Percentiles rank a stretch among this genome's conserved stretches.
phyloP scores from a whole-genome alignment of 1,284 basidiomycete species.

The Hymenochaete sp. region DNA sequence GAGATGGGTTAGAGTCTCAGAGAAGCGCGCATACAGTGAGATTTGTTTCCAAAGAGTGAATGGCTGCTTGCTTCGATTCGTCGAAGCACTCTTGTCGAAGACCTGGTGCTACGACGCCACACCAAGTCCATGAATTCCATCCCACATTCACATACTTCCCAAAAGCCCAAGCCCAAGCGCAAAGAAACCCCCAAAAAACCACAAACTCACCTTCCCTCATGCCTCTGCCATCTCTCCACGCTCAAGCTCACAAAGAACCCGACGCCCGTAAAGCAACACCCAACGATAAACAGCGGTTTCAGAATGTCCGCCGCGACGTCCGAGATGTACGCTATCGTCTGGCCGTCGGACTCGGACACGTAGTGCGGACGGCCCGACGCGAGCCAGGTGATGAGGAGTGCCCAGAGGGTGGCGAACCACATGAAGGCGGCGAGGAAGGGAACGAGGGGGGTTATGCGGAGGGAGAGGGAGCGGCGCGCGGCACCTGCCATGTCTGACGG shows the following conservation, averaged over 20 bases:
- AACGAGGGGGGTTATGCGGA: too few species aligned
- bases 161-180: too few species aligned
- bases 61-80: too few species aligned
- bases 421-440: conserved; percentile 50
- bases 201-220: conserved; percentile 43
- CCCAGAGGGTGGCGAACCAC: conserved; percentile 56
- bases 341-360: conserved; percentile 34
- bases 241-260: conserved; percentile 51
- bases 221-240: conserved; percentile 53
- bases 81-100: too few species aligned
- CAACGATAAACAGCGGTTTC: conserved; percentile 63
- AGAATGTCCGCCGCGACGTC: conserved; percentile 61
- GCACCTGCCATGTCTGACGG: conserved; percentile 36
- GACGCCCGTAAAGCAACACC: conserved; percentile 50
- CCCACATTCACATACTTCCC: too few species aligned
- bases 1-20: not conserved
- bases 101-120: too few species aligned
- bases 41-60: too few species aligned
- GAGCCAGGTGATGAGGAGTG: conserved; percentile 62
- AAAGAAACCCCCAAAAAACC: conserved; percentile 1
- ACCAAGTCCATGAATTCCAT: too few species aligned
- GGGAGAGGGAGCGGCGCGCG: too few species aligned
- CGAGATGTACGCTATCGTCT: conserved; percentile 60
- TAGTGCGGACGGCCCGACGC: conserved; percentile 41
- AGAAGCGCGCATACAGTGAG: too few species aligned